Conservation (phyloP, 306 rosid species). For the Rosa chinensis region DNA sequence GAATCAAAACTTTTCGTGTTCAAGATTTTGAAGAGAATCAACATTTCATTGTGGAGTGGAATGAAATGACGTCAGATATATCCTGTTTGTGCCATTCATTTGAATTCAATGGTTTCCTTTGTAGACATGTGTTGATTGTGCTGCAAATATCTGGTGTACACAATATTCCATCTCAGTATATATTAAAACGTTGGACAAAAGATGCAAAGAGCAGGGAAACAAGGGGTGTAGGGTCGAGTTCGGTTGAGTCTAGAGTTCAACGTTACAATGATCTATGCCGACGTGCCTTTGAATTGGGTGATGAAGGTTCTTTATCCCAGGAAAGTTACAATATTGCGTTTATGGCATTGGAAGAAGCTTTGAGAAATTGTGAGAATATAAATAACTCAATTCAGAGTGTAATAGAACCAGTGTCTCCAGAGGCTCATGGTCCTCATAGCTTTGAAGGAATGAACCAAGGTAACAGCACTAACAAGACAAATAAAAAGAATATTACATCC, state of each 20-base stretch:
- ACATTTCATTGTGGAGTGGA: constrained; percentile 41
- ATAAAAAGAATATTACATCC: constrained; percentile 27
- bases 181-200: constrained; percentile 48
- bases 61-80: constrained; percentile 41
- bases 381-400: constrained; percentile 26
- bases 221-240: constrained; percentile 15
- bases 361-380: constrained; percentile 40
- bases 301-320: constrained; percentile 51
- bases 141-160: constrained; percentile 50
- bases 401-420: constrained; percentile 26
- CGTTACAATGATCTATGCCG: constrained; percentile 40
- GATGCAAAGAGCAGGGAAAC: constrained; percentile 38
- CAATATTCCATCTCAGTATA: constrained; percentile 44
- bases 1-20: constrained; percentile 30
- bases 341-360: constrained; percentile 42
- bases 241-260: constrained; percentile 25
- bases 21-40: constrained; percentile 47
- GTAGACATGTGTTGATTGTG: constrained; percentile 50
- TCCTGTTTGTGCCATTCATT: constrained; percentile 47
- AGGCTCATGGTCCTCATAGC: constrained; percentile 26
- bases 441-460: constrained; percentile 31
- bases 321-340: constrained; percentile 44
- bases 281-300: constrained; percentile 42
- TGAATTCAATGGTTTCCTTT: constrained; percentile 49
- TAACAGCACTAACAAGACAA: constrained; percentile 23